Conservation (phyloP, 768 basidiomycete species). For the Lyophyllum decastes region DNA sequence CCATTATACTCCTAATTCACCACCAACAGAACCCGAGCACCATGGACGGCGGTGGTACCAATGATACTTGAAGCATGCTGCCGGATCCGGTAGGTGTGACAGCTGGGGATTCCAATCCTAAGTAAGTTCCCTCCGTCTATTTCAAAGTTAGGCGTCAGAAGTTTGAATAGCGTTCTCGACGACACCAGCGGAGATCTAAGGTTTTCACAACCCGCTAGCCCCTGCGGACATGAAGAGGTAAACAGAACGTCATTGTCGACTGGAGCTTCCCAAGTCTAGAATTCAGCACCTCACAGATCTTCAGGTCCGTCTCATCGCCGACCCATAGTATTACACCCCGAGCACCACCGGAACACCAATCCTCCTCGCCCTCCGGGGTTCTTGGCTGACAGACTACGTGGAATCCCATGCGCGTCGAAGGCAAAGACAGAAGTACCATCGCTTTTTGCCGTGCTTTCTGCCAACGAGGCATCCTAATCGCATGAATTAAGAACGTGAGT, state of each 20-base stretch:
- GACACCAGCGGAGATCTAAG: not conserved
- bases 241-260: not conserved
- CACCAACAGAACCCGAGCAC: not conserved
- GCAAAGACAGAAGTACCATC: not conserved
- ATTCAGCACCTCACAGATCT: not conserved
- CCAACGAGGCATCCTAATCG: not conserved
- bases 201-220: not conserved
- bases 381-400: not conserved
- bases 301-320: not conserved
- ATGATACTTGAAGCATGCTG: slow-evolving; percentile 1
- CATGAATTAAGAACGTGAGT: slow-evolving; percentile 1
- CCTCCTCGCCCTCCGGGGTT: not conserved
- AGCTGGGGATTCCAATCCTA: not conserved
- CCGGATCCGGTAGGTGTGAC: slow-evolving; percentile 10
- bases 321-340: not conserved
- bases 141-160: not conserved
- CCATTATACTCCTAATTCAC: not conserved
- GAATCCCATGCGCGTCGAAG: not conserved
- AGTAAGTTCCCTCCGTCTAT: not conserved
- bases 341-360: not conserved
- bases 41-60: not conserved
- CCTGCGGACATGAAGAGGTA: not conserved
- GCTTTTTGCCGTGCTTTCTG: not conserved
- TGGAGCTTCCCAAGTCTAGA: not conserved
- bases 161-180: not conserved